Evolutionary conservation across 2,329 filamentous ascomycete species (phyloP), one percentile per base, ranked within the genome.

Genomic region (Botrytis hyacinthi): DNA sequence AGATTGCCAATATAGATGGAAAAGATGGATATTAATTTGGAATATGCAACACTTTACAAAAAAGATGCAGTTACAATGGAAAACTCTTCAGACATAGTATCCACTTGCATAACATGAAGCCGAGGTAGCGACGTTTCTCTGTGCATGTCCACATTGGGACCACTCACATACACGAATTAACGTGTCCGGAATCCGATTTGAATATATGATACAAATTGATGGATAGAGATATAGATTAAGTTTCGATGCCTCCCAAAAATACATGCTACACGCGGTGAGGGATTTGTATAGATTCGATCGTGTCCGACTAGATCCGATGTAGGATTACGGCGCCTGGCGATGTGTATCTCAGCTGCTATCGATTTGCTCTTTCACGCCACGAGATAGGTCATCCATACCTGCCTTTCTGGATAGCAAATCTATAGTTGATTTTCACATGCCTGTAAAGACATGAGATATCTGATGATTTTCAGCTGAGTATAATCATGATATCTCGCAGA

Each of bases 41-140:
- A 37, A 40, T 51, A 67, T 67, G 63, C 63, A 67, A 51, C 37
- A 37, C 29, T 48, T 67, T 35, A n/a, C 63, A 51, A 32, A n/a
- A n/a, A 32, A 12, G 44, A 67, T 37, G 44, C 20, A 51, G 29
- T 51, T 37, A 32, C 32, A 44, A 32, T 29, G n/a, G 16, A 63
- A 63, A 63, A 63, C 10, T 63, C 40, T n/a, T 32, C 26, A 29
- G 32, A 37, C 32, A 20, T n/a, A 32, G 46, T 67, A 51, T 51
- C 63, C 29, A 67, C 63, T 51, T 67, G 44, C 29, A 67, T 18
- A 51, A 37, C 32, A 51, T 22, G 22, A 67, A 1, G 44, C 29
- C 63, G 32, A 37, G 20, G 32, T 12, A 51, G 32, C 4, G 32
- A 6, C 14, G 1, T 37, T 67, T 51, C 16, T 67, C 46, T 37